Base-by-base conservation (phyloP, 495 filamentous ascomycete genomes). In the Penicillium diatomitis region DNA sequence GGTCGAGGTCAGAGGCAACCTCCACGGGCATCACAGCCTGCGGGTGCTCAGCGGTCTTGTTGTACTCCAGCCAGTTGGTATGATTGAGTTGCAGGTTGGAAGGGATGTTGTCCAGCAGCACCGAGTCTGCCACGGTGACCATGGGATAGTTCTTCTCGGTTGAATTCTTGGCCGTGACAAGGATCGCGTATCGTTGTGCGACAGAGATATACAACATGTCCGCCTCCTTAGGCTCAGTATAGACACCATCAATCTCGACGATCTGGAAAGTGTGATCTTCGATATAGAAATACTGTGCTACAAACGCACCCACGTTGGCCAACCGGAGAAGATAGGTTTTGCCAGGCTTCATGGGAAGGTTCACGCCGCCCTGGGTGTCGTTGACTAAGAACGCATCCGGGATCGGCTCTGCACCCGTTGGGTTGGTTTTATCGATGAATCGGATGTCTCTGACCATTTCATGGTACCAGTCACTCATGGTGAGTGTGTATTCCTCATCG, bases 311-410 rank as follows among this genome's bases (percentile, higher is more conserved):
- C 38, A 87, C 82, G 60, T 92, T 92, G 61, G 88, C 66, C 47
- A 91, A 71, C 9, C 83, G 82, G 60, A 95, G 74, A 8, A 90
- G 69, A 50, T 95, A 95, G 0, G 87, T 95, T 60, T 84, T 90
- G 8, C 81, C 82, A 0, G 88, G 78, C 47, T 81, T 55, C 2
- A 91, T 77, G 3, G 72, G 50, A 20, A 90, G 59, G n/a, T 69
- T 76, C 3, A 20, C 20, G 20, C 73, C 61, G 47, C 81, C 71
- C 47, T 72, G 57, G 0, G 75, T 82, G 40, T 84, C 76, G 49
- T 82, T 83, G 47, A 82, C 64, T 27, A 83, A 65, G 9, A 73
- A 73, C 5, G 75, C 59, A 6, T 78, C 54, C 0, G 79, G 79
- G 1, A 81, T 40, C 4, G 69, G 70, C 56, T 81, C 79, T 0